Conservation (phyloP, 1,284 basidiomycete species). For the Irpex sp. region DNA sequence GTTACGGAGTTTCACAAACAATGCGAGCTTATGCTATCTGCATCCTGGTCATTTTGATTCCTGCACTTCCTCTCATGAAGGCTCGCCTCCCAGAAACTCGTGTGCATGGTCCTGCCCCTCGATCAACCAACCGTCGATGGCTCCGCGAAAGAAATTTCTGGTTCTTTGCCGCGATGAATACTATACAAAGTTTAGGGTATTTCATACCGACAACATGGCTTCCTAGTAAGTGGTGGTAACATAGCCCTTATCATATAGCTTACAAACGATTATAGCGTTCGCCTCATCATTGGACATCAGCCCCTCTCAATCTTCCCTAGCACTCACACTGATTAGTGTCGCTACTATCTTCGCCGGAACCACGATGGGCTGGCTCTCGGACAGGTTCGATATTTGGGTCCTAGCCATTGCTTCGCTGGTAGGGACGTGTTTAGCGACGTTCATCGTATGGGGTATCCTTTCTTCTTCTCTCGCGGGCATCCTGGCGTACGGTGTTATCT, state of each 20-base stretch:
- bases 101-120: constrained; percentile 16
- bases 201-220: constrained; percentile 21
- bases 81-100: constrained; percentile 21
- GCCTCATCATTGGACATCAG: constrained; percentile 1
- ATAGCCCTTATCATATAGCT: not conserved
- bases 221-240: constrained; percentile 15
- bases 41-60: constrained; percentile 15
- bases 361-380: constrained; percentile 31
- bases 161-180: constrained; percentile 19
- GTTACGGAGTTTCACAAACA: constrained; percentile 16
- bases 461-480: constrained; percentile 30
- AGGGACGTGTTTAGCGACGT: constrained; percentile 27
- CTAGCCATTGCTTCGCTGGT: constrained; percentile 28
- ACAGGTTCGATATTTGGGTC: constrained; percentile 32
- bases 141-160: constrained; percentile 16
- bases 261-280: constrained; percentile 1
- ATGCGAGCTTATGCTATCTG: constrained; percentile 19
- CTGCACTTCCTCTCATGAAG: constrained; percentile 20
- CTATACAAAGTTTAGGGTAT: constrained; percentile 22
- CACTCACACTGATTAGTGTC: constrained; percentile 15
- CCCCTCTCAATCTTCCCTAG: constrained; percentile 9
- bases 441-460: constrained; percentile 37
- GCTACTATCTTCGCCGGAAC: constrained; percentile 30
- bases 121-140: constrained; percentile 13
- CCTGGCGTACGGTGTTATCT: constrained; percentile 29